These are phyloP conservation scores for Gossypium mustelinum DNA, from an alignment of 345 rosid genomes.

Conservation along the genomic window DNA sequence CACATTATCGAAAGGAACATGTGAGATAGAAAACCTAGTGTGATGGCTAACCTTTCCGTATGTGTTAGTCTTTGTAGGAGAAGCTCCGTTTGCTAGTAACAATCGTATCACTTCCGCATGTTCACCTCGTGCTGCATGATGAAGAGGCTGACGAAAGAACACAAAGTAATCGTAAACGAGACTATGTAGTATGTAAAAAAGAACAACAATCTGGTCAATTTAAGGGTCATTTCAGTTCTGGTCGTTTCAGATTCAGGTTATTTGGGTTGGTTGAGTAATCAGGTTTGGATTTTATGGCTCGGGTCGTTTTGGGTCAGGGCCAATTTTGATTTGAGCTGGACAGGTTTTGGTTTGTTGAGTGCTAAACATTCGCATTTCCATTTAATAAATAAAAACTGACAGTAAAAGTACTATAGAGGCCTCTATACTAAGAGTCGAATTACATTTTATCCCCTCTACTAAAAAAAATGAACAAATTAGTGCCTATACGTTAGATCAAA, in stretches of 20 bases:
- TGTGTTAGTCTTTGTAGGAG: slow-evolving; percentile 44
- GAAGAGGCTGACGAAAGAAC: slow-evolving; percentile 62
- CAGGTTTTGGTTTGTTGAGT: not conserved
- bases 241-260: too few species aligned
- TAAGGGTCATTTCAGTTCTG: too few species aligned
- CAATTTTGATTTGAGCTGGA: too few species aligned
- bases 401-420: too few species aligned
- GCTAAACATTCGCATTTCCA: not conserved
- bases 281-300: not conserved
- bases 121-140: slow-evolving; percentile 93
- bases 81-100: slow-evolving; percentile 68
- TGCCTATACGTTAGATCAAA: too few species aligned
- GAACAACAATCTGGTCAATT: not conserved
- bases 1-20: not conserved
- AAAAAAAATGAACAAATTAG: too few species aligned
- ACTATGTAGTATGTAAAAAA: not conserved
- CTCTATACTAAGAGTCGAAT: too few species aligned
- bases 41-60: slow-evolving; percentile 62
- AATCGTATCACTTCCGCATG: slow-evolving; percentile 63
- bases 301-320: not conserved
- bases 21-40: not conserved
- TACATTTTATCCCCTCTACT: too few species aligned
- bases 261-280: too few species aligned
- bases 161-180: not conserved
- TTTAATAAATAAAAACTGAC: not conserved